These are phyloP conservation scores for Rusavskia elegans DNA, from an alignment of 495 filamentous ascomycete genomes.

Conservation along the genomic window DNA sequence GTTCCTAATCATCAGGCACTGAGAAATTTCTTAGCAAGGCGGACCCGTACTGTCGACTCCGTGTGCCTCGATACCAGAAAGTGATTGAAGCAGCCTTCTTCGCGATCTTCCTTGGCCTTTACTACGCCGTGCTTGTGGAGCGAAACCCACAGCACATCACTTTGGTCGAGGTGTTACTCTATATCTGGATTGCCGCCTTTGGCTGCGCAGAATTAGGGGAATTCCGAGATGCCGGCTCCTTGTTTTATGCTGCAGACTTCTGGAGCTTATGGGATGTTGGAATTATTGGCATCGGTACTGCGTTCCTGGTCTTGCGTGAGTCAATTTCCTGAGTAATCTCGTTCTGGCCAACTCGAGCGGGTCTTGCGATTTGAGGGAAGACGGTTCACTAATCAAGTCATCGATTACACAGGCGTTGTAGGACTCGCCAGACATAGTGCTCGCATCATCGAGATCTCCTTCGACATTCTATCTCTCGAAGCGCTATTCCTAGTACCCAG, in stretches of 20 bases:
- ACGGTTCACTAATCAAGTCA: background rate
- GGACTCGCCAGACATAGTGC: constrained; percentile 48
- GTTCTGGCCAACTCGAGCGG: background rate
- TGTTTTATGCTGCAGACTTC: constrained; percentile 77
- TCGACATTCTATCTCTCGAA: constrained; percentile 79
- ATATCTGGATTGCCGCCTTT: constrained; percentile 69
- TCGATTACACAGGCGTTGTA: constrained; percentile 39
- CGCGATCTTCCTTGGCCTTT: constrained; percentile 59
- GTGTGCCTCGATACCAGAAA: constrained; percentile 87
- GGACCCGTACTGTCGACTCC: constrained; percentile 69
- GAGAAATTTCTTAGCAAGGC: constrained; percentile 30
- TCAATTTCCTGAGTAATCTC: background rate
- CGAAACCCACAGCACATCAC: constrained; percentile 33
- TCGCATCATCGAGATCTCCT: constrained; percentile 56
- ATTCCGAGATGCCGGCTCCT: constrained; percentile 61
- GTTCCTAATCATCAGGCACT: background rate
- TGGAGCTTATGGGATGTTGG: constrained; percentile 83
- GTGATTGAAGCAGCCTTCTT: constrained; percentile 82
- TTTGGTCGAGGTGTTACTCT: constrained; percentile 34
- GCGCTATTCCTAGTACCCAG: constrained; percentile 80
- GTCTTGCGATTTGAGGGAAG: background rate
- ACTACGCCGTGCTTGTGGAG: constrained; percentile 69
- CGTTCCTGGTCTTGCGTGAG: constrained; percentile 59
- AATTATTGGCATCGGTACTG: constrained; percentile 68
- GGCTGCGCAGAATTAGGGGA: constrained; percentile 75